Evolutionary conservation across 73 alveolate species (phyloP).

Genomic region (Tetrahymena borealis): DNA sequence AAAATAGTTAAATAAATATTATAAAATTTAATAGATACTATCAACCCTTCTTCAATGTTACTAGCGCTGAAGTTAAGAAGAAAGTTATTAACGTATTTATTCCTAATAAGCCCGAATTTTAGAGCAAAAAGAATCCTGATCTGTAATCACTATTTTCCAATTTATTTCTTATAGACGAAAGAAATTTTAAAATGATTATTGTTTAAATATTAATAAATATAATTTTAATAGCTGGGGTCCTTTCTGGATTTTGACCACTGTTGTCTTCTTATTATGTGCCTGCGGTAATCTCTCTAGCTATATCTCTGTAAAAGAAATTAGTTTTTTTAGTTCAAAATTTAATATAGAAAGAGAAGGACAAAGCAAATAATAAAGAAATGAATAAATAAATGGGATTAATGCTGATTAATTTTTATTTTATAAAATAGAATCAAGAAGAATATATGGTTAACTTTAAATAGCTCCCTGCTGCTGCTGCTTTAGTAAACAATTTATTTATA

Average conservation of each 20-base stretch:
- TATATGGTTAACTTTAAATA: neutral
- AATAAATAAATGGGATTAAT: too few species aligned
- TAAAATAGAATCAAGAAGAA: neutral
- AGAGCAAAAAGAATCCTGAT: neutral
- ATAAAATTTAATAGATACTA: neutral
- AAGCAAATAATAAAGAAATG: too few species aligned
- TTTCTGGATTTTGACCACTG: slow-evolving; percentile 66
- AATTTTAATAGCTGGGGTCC: slow-evolving; percentile 52
- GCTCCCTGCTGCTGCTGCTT: neutral
- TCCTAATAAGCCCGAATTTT: neutral
- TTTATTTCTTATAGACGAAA: too few species aligned
- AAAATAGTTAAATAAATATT: neutral
- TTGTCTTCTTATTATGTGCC: slow-evolving; percentile 54
- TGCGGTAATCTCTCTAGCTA: slow-evolving; percentile 63
- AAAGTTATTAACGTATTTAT: neutral
- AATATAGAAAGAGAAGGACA: too few species aligned
- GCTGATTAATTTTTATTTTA: too few species aligned
- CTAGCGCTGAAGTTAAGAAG: neutral
- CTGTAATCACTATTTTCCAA: too few species aligned
- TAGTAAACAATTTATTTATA: neutral
- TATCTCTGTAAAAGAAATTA: slow-evolving; percentile 7
- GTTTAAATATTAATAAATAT: neutral
- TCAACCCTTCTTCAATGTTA: neutral
- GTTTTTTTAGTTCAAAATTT: neutral
- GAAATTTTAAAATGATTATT: too few species aligned